These are phyloP conservation scores for Cryptococcus hybrid DNA, from an alignment of 1,284 basidiomycete genomes.

Conservation along the genomic window DNA sequence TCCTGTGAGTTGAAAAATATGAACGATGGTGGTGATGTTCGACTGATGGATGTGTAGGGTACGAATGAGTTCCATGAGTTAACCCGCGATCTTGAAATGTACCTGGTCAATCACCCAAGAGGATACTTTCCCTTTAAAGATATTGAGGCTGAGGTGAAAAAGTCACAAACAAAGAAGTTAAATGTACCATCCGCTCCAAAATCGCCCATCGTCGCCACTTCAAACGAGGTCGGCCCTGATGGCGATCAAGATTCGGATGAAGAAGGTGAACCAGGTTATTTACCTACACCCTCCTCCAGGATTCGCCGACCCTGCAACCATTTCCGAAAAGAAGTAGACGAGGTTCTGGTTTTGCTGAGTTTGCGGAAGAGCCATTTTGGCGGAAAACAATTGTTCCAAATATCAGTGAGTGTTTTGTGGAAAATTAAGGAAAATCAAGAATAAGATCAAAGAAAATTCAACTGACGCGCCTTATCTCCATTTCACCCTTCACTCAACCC, in stretches of 20 bases:
- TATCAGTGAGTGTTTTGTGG: conserved; percentile 16
- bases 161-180: background rate
- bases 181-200: conserved; percentile 2
- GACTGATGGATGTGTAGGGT: conserved; percentile 54
- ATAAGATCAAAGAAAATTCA: background rate
- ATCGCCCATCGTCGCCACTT: background rate
- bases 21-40: background rate
- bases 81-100: conserved; percentile 60
- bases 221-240: background rate
- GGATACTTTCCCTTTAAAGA: conserved; percentile 44
- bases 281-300: conserved; percentile 41
- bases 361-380: conserved; percentile 1
- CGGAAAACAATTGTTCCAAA: conserved; percentile 11
- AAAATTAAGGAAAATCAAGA: background rate
- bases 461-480: background rate
- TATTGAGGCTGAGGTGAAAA: conserved; percentile 10
- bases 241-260: conserved; percentile 6
- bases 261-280: conserved; percentile 4
- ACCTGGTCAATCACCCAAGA: conserved; percentile 58
- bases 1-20: conserved; percentile 58
- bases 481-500: background rate
- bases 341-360: conserved; percentile 27
- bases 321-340: conserved; percentile 24
- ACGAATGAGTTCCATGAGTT: conserved; percentile 74
- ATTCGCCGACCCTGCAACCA: conserved; percentile 23